Conservation (phyloP, 169 alveolate species). For the Plasmodium knowlesi region DNA sequence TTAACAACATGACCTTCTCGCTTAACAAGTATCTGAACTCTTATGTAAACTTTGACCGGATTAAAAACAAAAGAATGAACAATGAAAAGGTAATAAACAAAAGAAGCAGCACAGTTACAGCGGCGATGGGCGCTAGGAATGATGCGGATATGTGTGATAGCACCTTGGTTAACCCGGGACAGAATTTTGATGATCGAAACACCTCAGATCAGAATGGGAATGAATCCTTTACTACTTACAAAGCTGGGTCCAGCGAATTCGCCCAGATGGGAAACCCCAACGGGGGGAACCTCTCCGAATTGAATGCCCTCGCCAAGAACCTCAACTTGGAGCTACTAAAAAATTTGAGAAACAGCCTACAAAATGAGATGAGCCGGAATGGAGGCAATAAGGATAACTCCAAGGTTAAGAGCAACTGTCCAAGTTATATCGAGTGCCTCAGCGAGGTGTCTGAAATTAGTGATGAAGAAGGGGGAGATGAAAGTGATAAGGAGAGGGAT, state of each 20-base stretch:
- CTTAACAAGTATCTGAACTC: slow-evolving; percentile 38
- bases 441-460: slow-evolving; percentile 76
- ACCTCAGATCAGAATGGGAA: background rate
- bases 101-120: background rate
- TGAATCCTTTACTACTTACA: background rate
- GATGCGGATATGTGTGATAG: background rate
- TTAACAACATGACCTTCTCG: slow-evolving; percentile 47
- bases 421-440: slow-evolving; percentile 39
- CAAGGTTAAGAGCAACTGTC: background rate
- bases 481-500: background rate
- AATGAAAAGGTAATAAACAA: background rate
- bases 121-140: background rate
- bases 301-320: background rate
- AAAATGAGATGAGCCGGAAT: background rate
- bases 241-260: background rate
- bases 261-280: background rate
- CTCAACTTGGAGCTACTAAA: slow-evolving; percentile 14
- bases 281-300: background rate
- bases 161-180: background rate
- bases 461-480: slow-evolving; percentile 31
- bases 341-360: background rate
- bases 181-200: background rate
- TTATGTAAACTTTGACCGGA: background rate
- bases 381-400: background rate
- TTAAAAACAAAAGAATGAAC: background rate